These are phyloP conservation scores for Echium plantagineum DNA, from an alignment of 257 asterid species.

Conservation along the genomic window DNA sequence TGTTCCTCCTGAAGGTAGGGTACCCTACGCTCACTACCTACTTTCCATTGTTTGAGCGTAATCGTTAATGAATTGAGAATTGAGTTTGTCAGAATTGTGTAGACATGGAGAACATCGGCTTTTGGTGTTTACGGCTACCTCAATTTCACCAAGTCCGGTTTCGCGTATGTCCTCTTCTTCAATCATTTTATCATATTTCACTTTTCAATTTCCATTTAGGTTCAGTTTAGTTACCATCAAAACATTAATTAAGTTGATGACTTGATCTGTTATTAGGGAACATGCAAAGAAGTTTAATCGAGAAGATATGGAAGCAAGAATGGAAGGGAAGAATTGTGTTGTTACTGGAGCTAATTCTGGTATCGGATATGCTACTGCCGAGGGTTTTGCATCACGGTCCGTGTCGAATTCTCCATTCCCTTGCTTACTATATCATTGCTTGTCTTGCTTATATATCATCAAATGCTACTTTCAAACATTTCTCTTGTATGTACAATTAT, in stretches of 20 bases:
- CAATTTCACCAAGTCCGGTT: slow-evolving; percentile 75
- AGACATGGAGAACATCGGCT: slow-evolving; percentile 64
- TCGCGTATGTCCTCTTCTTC: slow-evolving; percentile 48
- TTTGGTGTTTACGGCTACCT: slow-evolving; percentile 73
- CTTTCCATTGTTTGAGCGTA: not conserved
- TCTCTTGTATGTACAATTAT: slow-evolving; percentile 13
- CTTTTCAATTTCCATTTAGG: no score
- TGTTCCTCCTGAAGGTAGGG: slow-evolving; percentile 65
- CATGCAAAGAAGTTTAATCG: slow-evolving; percentile 57
- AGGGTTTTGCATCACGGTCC: slow-evolving; percentile 88
- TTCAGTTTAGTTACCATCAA: no score
- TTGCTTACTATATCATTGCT: not conserved
- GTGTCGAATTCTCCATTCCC: not conserved
- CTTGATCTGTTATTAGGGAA: no score
- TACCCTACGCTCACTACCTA: no score
- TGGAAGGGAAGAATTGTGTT: slow-evolving; percentile 77
- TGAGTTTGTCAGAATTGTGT: slow-evolving; percentile 4
- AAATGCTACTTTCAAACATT: no score
- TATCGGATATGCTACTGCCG: slow-evolving; percentile 78
- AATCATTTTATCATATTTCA: no score
- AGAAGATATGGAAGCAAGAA: slow-evolving; percentile 60
- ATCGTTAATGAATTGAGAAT: not conserved
- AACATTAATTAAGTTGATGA: no score
- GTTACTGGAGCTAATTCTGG: slow-evolving; percentile 98
- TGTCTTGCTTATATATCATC: not conserved